These are phyloP conservation scores for Debaryomyces sp. DNA, from an alignment of 1,139 yeast species.

Conservation along the genomic window DNA sequence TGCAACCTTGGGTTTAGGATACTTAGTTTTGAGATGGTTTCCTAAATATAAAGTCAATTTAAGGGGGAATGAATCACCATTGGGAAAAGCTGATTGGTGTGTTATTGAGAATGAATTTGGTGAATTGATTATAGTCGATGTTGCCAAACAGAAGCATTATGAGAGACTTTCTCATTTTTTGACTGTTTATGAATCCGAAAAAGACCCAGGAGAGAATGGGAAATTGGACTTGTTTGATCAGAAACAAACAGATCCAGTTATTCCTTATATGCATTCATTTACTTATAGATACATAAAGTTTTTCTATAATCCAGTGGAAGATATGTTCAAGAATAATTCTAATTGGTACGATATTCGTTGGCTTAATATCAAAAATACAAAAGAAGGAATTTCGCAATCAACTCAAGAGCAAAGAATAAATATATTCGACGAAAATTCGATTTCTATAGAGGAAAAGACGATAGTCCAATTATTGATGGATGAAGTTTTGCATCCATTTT, in stretches of 20 bases:
- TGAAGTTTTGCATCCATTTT: conserved; percentile 93
- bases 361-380: conserved; percentile 59
- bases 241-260: conserved; percentile 54
- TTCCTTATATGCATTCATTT: conserved; percentile 72
- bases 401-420: conserved; percentile 65
- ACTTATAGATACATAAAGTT: conserved; percentile 83
- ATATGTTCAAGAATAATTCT: conserved; percentile 77
- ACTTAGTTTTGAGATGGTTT: conserved; percentile 78
- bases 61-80: conserved; percentile 65
- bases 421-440: conserved; percentile 77
- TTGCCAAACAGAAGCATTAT: conserved; percentile 63
- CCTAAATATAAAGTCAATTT: conserved; percentile 74
- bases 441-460: conserved; percentile 77
- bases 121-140: conserved; percentile 64
- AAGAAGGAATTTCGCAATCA: conserved; percentile 74
- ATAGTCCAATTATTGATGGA: conserved; percentile 67
- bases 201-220: conserved; percentile 21
- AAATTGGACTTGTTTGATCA: conserved; percentile 13
- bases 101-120: conserved; percentile 95
- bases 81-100: conserved; percentile 89
- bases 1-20: conserved; percentile 69
- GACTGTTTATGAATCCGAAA: conserved; percentile 25
- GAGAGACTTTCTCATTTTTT: conserved; percentile 73
- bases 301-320: conserved; percentile 84
- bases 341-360: conserved; percentile 86